phyloP scores from a whole-genome alignment of 2,329 filamentous ascomycete genomes.

The Verticillium dahliae region DNA sequence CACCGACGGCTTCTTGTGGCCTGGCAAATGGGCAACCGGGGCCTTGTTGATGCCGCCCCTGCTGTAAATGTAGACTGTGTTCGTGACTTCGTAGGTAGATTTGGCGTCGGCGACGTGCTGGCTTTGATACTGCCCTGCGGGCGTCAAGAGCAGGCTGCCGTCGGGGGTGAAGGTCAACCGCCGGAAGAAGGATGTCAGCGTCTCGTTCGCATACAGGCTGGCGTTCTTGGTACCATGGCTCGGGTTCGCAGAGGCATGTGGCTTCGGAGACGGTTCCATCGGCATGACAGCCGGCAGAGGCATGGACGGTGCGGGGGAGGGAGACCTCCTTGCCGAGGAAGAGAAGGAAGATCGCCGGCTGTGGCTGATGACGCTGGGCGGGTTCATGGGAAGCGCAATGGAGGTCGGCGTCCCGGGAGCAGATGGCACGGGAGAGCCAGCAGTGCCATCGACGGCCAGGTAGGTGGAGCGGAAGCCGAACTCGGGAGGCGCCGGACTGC shows the following conservation, averaged over 20 bases:
- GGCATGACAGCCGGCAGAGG: constrained; percentile 94
- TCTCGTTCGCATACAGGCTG: constrained; percentile 92
- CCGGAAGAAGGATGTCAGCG: constrained; percentile 92
- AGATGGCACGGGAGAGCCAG: constrained; percentile 81
- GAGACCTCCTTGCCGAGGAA: constrained; percentile 72
- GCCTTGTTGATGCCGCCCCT: constrained; percentile 94
- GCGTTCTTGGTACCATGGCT: constrained; percentile 69
- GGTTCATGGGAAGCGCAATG: constrained; percentile 86
- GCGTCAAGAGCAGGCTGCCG: constrained; percentile 87
- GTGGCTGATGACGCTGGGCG: constrained; percentile 66
- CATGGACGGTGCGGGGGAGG: constrained; percentile 78
- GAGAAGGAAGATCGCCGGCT: constrained; percentile 69
- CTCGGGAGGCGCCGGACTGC: constrained; percentile 86
- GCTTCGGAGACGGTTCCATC: constrained; percentile 80
- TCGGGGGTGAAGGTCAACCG: constrained; percentile 92
- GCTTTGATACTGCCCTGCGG: constrained; percentile 90
- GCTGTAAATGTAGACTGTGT: constrained; percentile 98
- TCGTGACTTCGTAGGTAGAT: constrained; percentile 77
- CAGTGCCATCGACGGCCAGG: constrained; percentile 59
- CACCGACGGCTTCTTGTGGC: constrained; percentile 96
- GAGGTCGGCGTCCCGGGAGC: constrained; percentile 92
- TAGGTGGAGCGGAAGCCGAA: constrained; percentile 53
- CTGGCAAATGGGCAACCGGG: constrained; percentile 87
- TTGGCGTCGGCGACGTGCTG: constrained; percentile 62
- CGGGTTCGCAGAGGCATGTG: constrained; percentile 49